Evolutionary conservation across 768 basidiomycete genomes (phyloP).

Genomic region (Suillus luteus): DNA sequence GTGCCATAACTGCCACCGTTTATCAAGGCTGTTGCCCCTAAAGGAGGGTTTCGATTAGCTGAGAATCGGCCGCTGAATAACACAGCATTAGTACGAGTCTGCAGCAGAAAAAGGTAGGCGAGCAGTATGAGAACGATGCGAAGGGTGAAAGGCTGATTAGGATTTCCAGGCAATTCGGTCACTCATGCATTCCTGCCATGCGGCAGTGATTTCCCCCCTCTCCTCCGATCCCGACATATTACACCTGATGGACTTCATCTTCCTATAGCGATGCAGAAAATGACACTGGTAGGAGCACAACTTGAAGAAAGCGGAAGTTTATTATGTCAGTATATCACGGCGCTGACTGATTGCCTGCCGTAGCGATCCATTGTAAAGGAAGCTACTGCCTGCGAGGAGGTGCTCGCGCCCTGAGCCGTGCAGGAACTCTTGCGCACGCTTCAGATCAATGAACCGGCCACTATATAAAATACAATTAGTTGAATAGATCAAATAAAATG

Average conservation of each 20-base stretch:
- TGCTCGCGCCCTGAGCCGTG: neutral
- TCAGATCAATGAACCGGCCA: neutral
- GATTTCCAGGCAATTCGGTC: neutral
- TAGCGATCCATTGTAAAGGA: neutral
- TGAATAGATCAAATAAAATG: neutral
- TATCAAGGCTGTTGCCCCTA: neutral
- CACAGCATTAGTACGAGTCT: neutral
- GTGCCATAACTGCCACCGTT: neutral
- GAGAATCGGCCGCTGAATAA: neutral
- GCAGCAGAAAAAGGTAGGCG: neutral
- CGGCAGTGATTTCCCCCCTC: neutral
- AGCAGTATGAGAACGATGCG: neutral
- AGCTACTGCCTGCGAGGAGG: neutral
- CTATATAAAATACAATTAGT: neutral
- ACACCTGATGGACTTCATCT: neutral
- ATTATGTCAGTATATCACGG: neutral
- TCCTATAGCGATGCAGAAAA: neutral
- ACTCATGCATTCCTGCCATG: neutral
- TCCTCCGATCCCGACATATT: neutral
- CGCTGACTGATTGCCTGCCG: neutral
- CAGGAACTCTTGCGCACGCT: neutral
- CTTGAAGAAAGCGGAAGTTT: neutral
- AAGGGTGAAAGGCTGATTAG: neutral
- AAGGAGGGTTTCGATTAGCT: neutral
- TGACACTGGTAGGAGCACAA: neutral